Evolutionary conservation across 2,329 filamentous ascomycete genomes (phyloP).

Genomic region (Orbilia quercus): DNA sequence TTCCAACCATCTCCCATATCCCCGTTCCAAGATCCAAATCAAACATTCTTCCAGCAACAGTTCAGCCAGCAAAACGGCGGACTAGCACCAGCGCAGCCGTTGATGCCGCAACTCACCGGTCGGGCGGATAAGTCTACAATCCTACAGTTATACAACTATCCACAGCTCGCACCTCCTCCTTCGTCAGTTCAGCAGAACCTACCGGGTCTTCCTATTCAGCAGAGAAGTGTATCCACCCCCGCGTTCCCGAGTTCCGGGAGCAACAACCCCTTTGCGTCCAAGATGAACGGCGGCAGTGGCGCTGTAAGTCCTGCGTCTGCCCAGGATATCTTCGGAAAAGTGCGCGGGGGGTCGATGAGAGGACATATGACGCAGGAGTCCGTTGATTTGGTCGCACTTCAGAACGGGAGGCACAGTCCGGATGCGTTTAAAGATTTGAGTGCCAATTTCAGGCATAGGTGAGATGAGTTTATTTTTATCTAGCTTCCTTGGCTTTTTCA

Average conservation of each 20-base stretch:
- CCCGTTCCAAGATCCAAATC: constrained; percentile 61
- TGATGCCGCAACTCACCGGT: constrained; percentile 64
- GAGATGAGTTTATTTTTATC: constrained; percentile 7
- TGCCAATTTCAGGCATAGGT: constrained; percentile 49
- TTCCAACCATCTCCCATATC: constrained; percentile 62
- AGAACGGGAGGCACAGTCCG: constrained; percentile 60
- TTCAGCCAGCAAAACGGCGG: constrained; percentile 62
- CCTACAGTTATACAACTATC: constrained; percentile 77
- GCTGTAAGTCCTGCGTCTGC: neutral
- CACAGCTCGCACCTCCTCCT: constrained; percentile 66
- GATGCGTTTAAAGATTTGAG: constrained; percentile 61
- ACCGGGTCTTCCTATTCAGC: constrained; percentile 30
- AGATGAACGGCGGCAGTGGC: constrained; percentile 36
- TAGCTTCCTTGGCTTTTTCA: constrained; percentile 7
- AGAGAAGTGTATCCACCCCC: constrained; percentile 56
- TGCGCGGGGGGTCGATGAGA: constrained; percentile 23
- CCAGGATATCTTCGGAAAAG: constrained; percentile 29
- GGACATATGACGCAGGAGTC: constrained; percentile 60
- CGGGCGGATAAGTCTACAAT: constrained; percentile 78
- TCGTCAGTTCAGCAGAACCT: constrained; percentile 38
- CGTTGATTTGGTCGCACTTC: constrained; percentile 59
- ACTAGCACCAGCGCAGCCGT: constrained; percentile 60
- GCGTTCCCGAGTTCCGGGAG: constrained; percentile 56
- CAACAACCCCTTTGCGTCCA: constrained; percentile 60
- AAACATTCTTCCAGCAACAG: constrained; percentile 62